These are phyloP conservation scores for Fomes fomentarius DNA, from an alignment of 1,284 basidiomycete genomes.

Conservation along the genomic window DNA sequence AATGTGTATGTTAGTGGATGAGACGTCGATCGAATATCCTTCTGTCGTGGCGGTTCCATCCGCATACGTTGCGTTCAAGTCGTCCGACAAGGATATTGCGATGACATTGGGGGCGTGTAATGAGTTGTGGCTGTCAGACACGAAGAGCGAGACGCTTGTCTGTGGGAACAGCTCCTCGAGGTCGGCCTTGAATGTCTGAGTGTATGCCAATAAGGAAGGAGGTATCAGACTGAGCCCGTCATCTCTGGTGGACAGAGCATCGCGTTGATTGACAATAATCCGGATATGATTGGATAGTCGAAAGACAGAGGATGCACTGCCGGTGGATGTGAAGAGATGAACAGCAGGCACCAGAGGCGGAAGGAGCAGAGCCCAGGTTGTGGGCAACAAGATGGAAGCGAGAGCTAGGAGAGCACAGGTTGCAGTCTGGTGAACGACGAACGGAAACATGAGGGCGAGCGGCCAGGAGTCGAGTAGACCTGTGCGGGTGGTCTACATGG, in stretches of 20 bases:
- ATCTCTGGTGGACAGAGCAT: constrained; percentile 22
- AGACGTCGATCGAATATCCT: constrained; percentile 37
- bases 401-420: neutral
- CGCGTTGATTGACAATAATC: constrained; percentile 27
- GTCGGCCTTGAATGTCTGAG: constrained; percentile 34
- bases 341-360: constrained; percentile 28
- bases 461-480: too few relatives aligned
- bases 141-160: constrained; percentile 19
- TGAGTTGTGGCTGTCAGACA: constrained; percentile 11
- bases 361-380: constrained; percentile 2
- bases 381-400: neutral
- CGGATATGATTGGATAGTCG: constrained; percentile 17
- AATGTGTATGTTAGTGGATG: constrained; percentile 26
- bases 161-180: constrained; percentile 27
- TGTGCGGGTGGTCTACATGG: too few relatives aligned
- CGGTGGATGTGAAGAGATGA: constrained; percentile 14
- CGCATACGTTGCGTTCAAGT: constrained; percentile 27
- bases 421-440: neutral
- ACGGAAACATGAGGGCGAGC: neutral
- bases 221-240: constrained; percentile 37
- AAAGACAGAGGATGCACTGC: constrained; percentile 13
- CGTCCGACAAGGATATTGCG: constrained; percentile 30
- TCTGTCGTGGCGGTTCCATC: constrained; percentile 35
- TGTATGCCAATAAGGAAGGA: constrained; percentile 35
- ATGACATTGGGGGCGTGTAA: constrained; percentile 19